A percentile compares a stretch with the other conserved stretches of the same genome.
phyloP scores from a whole-genome alignment of 2,329 filamentous ascomycete species.

The Dothidotthia symphoricarpi region DNA sequence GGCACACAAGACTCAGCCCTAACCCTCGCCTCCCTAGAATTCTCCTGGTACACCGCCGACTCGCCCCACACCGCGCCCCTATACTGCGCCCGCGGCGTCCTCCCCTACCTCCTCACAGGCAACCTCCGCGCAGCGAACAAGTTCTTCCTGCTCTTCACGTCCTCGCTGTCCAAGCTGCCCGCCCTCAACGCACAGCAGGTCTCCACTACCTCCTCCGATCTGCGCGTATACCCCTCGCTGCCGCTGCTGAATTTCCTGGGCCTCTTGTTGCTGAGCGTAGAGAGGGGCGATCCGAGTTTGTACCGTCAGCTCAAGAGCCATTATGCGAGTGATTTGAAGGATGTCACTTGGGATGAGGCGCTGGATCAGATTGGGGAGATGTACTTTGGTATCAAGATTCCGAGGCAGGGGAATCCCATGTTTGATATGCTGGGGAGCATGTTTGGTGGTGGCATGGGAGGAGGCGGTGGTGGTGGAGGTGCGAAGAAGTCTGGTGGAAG shows the following conservation, averaged over 20 bases:
- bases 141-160: conserved; percentile 73
- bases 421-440: conserved; percentile 98
- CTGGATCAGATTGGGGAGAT: conserved; percentile 89
- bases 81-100: conserved; percentile 80
- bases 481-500: conserved; percentile 48
- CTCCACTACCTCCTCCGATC: conserved; percentile 68
- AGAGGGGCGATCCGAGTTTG: conserved; percentile 73
- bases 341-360: conserved; percentile 74
- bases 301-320: conserved; percentile 80
- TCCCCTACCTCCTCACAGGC: conserved; percentile 87
- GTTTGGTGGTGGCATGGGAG: conserved; percentile 72
- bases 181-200: conserved; percentile 77
- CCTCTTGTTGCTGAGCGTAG: conserved; percentile 77
- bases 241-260: conserved; percentile 95
- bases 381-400: conserved; percentile 91
- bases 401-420: conserved; percentile 84
- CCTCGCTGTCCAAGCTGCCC: conserved; percentile 60
- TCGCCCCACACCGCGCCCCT: conserved; percentile 82
- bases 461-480: conserved; percentile 46
- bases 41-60: conserved; percentile 88
- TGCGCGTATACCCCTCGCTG: conserved; percentile 81
- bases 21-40: conserved; percentile 78
- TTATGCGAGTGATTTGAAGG: conserved; percentile 75
- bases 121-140: conserved; percentile 88
- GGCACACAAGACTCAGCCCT: conserved; percentile 87